Base-by-base conservation (phyloP, 495 filamentous ascomycete species). In the Saxophila tyrrhenica region DNA sequence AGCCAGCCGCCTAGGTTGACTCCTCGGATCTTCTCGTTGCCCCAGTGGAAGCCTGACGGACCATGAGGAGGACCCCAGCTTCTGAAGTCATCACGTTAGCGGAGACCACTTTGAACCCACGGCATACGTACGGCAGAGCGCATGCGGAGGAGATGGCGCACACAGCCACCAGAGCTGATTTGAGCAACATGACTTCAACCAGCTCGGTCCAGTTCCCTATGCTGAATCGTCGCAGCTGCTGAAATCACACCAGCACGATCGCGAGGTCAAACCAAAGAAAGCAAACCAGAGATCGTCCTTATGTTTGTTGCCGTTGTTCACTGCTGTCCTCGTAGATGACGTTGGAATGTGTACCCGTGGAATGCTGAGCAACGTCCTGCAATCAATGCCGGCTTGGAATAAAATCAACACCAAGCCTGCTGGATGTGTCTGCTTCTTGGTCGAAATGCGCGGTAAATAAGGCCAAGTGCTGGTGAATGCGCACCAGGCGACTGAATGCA, bases 1-100 rank as follows among this genome's bases (percentile, higher is more conserved):
- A 72, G 62, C 70, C 70, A 72, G 41, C 70, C 70, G 29, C 70
- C 70, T 48, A 72, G 63, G 54, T 71, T 72, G n/a, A 72, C 68
- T 29, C 70, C 70, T 17, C 65, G 58, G 25, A 72, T 56, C 49
- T 69, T 70, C 23, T 68, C 65, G 43, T 52, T 61, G 16, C 62
- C 62, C 58, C 62, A 70, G 35, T 56, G 53, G 52, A 69, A 68
- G 48, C 48, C 48, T 17, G 48, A 35, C 11, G 48, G 48, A 8
- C 25, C 49, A 16, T 38, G 29, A 2, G 41, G 29, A 2, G 41
- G 29, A 16, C 53, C 25, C 19, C 50, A 41, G 51, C 21, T 43
- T 23, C 58, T 57, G 39, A 39, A 17, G n/a, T n/a, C n/a, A n/a
- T n/a, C n/a, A n/a, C n/a, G 25, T 23, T n/a, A n/a, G n/a, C n/a